phyloP scores from a whole-genome alignment of 495 filamentous ascomycete genomes.

The Poronia punctata region DNA sequence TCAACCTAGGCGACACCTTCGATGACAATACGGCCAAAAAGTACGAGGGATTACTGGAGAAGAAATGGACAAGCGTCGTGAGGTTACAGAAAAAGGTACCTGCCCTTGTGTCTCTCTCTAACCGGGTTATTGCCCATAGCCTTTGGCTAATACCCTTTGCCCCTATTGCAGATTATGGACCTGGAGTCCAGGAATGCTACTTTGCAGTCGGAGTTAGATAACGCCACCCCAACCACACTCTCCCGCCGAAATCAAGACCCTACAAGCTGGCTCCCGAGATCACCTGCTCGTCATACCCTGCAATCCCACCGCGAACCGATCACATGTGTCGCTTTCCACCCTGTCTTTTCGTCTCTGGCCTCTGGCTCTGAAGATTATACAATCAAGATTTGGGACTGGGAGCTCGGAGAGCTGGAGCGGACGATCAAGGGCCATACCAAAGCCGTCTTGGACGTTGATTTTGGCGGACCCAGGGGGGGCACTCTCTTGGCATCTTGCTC shows the following conservation, averaged over 20 bases:
- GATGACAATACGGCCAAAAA: conserved; percentile 74
- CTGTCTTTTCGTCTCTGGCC: conserved; percentile 83
- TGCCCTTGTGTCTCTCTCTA: background rate
- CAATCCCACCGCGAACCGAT: conserved; percentile 77
- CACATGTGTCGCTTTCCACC: conserved; percentile 91
- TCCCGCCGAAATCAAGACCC: conserved; percentile 77
- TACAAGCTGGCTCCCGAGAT: conserved; percentile 75
- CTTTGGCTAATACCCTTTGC: conserved; percentile 11
- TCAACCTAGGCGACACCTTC: conserved; percentile 60
- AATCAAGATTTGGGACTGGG: conserved; percentile 98
- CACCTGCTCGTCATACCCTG: conserved; percentile 72
- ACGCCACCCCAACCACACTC: conserved; percentile 75
- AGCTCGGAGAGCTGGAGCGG: conserved; percentile 83
- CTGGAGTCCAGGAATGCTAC: conserved; percentile 64
- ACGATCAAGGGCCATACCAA: conserved; percentile 94
- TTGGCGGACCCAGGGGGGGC: conserved; percentile 78
- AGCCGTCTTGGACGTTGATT: conserved; percentile 83
- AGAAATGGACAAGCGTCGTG: conserved; percentile 93
- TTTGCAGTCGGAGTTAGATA: conserved; percentile 78
- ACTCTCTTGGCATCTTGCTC: conserved; percentile 87
- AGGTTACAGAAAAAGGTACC: conserved; percentile 83
- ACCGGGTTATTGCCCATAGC: background rate
- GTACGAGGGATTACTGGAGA: conserved; percentile 84
- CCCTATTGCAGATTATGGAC: conserved; percentile 73
- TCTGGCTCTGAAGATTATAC: conserved; percentile 84